Evolutionary conservation across 495 filamentous ascomycete species (phyloP), one percentile per base, ranked within the genome.

Genomic region (Neurospora hispaniola): DNA sequence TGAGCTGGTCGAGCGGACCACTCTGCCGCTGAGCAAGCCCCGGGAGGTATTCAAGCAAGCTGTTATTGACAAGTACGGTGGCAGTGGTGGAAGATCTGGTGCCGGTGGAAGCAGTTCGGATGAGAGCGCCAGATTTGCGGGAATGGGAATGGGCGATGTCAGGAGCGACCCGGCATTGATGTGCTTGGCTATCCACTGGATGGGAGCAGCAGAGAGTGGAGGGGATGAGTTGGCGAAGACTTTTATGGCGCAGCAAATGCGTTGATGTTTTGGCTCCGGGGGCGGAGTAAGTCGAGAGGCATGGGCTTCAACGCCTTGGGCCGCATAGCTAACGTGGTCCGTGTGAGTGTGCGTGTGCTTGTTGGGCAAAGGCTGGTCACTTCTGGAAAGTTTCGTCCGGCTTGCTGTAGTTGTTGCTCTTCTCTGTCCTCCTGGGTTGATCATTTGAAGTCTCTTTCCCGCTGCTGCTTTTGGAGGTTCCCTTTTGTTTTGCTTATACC

Each of bases 151-250:
- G 27, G 79, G 80, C 11, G 89, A 90, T 62, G 88, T 90, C 16
- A 84, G 91, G 54, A 89, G 89, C 70, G 94, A 99, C 78, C 94
- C 96, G 20, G 90, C 91, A 69, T 93, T 93, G 11, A 97, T 99
- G 92, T 97, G 95, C 78, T 86, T 98, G 71, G 95, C 96, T 5
- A 91, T 97, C 78, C 96, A 99, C 83, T 99, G 96, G 96, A 98
- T 98, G 96, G 94, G 94, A 84, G 84, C 94, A 74, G 94, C 93
- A 48, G 91, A 93, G 72, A 88, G 85, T 70, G 94, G 95, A 43
- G 94, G 94, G 11, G 96, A 99, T 80, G 88, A 92, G 77, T 85
- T 98, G 74, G 96, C 96, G 39, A 90, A 88, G 79, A 93, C 92
- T 79, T 92, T 94, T 80, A 87, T 98, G 81, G 87, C 92, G 73